These are phyloP conservation scores for Leishmania turanica DNA, from an alignment of 208 protist species.

Conservation along the genomic window DNA sequence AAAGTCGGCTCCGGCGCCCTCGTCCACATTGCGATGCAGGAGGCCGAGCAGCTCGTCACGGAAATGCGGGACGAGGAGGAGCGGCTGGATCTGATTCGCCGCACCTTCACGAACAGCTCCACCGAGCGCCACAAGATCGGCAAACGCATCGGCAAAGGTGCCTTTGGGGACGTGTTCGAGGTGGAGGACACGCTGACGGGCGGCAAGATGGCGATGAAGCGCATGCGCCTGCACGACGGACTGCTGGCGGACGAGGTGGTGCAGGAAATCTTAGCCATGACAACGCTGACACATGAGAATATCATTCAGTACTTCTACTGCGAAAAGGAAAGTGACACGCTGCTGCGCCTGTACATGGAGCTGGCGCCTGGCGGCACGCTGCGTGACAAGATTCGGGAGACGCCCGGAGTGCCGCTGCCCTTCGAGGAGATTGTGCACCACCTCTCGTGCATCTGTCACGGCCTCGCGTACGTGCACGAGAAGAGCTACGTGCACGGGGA, in stretches of 20 bases:
- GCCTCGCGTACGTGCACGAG: slow-evolving; percentile 90
- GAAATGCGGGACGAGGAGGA: slow-evolving; percentile 85
- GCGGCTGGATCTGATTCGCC: slow-evolving; percentile 74
- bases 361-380: slow-evolving; percentile 90
- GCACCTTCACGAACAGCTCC: slow-evolving; percentile 67
- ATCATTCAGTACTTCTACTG: slow-evolving; percentile 95
- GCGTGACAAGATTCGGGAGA: slow-evolving; percentile 68
- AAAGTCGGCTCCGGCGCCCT: slow-evolving; percentile 70
- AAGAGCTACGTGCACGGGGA: slow-evolving; percentile 90
- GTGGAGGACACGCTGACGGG: slow-evolving; percentile 85
- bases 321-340: slow-evolving; percentile 77
- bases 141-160: slow-evolving; percentile 72
- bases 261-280: slow-evolving; percentile 91
- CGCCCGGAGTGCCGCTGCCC: slow-evolving; percentile 58
- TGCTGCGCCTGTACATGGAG: slow-evolving; percentile 93
- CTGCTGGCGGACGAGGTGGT: slow-evolving; percentile 71
- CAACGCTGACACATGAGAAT: slow-evolving; percentile 90
- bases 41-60: slow-evolving; percentile 76
- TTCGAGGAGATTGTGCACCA: slow-evolving; percentile 76
- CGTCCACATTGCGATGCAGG: slow-evolving; percentile 87
- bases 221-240: slow-evolving; percentile 87
- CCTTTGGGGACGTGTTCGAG: slow-evolving; percentile 91
- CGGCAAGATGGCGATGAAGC: slow-evolving; percentile 91
- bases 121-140: slow-evolving; percentile 67
- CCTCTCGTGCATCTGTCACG: slow-evolving; percentile 80